Base-by-base conservation (phyloP, 257 asterid genomes). In the Schizonepeta tenuifolia region DNA sequence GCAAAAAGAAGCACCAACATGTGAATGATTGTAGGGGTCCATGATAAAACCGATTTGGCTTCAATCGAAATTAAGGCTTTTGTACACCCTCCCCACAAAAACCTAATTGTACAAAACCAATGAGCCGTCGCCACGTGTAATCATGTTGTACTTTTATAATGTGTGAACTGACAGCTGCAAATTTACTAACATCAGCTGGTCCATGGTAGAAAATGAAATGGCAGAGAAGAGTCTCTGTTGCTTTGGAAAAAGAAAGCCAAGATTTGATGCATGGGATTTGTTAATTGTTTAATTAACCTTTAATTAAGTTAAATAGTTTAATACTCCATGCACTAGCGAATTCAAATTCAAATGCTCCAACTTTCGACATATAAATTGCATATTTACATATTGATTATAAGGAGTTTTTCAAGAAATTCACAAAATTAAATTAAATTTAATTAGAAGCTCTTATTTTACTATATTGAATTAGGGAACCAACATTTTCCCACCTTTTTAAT, bases 181-280 rank as follows among this genome's bases (percentile, higher is more conserved):
- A 70, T 65, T 77, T 15, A 76, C 40, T 56, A 44, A 62, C 70
- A 64, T 68, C n/a, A 75, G 17, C 66, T 75, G 86, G 90, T 67
- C 88, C 90, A 64, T 70, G 8, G 12, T 21, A 10, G 72, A 76
- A 65, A 77, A 64, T 1, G 77, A 76, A 50, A 65, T 41, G 50
- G 69, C 79, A 58, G 56, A 31, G 26, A 35, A 21, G 24, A 69
- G 66, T 36, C 51, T 13, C 56, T 54, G 9, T 44, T 74, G 76
- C 56, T 75, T 57, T 33, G 40, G 38, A n/a, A 66, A 28, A 74
- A 46, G 65, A 62, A 31, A 58, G 76, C 51, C 73, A 78, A 44
- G 55, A 55, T 65, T 74, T 74, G 58, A 61, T 38, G 51, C 10
- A 43, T 70, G 24, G 57, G 72, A 47, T 49, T 51, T 62, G 1